These are phyloP conservation scores for Fusarium sp. DNA, from an alignment of 2,329 filamentous ascomycete genomes.

Conservation along the genomic window DNA sequence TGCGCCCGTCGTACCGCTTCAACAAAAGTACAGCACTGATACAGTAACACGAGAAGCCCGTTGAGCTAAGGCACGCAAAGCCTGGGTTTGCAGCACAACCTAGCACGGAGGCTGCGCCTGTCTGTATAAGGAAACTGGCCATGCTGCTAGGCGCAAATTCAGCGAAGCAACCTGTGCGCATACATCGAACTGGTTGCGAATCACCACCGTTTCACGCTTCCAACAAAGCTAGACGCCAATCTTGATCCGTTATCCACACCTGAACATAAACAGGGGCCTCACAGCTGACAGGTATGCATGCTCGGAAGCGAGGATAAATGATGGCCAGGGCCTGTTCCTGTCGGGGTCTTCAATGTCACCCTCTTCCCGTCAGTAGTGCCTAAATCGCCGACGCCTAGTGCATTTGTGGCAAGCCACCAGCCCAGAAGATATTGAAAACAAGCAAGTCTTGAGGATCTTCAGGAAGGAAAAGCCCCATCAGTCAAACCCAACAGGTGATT, in stretches of 20 bases:
- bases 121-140: constrained; percentile 33
- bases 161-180: constrained; percentile 13
- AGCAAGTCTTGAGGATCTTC: not conserved
- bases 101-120: constrained; percentile 27
- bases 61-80: constrained; percentile 22
- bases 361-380: constrained; percentile 13
- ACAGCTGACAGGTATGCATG: constrained; percentile 13
- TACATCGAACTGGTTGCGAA: constrained; percentile 17
- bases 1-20: not conserved
- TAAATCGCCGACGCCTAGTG: constrained; percentile 11
- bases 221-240: constrained; percentile 2
- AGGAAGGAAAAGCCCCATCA: not conserved
- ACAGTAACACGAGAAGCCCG: not conserved
- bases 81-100: constrained; percentile 20
- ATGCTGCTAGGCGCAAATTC: constrained; percentile 14
- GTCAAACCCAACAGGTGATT: not conserved
- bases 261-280: constrained; percentile 19
- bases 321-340: constrained; percentile 13
- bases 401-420: constrained; percentile 10
- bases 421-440: constrained; percentile 19
- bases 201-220: constrained; percentile 22
- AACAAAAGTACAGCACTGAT: constrained; percentile 2
- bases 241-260: constrained; percentile 19
- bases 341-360: constrained; percentile 16
- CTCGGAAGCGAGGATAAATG: constrained; percentile 19